phyloP scores from a whole-genome alignment of 352 stramenopile genomes.

The Pythium brachiatum region DNA sequence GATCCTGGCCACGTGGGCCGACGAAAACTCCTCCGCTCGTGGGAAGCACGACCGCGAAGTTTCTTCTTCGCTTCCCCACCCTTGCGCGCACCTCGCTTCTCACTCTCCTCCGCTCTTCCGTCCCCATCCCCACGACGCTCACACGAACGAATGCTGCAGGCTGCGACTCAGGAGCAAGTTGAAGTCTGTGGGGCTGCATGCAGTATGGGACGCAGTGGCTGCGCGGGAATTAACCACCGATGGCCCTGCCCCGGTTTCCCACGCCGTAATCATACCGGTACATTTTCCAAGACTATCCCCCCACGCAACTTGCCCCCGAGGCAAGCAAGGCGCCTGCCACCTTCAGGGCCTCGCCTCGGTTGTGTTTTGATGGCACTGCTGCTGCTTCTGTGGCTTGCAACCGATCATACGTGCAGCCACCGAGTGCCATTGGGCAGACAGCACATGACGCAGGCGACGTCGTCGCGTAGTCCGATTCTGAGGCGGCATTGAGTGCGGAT shows the following conservation, averaged over 20 bases:
- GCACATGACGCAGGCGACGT: neutral
- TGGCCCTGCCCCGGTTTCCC: neutral
- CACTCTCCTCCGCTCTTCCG: neutral
- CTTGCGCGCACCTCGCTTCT: neutral
- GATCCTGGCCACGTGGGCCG: too few species aligned
- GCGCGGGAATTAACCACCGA: neutral
- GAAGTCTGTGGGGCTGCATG: neutral
- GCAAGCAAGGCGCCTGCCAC: too few species aligned
- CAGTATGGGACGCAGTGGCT: too few species aligned
- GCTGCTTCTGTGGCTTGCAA: neutral
- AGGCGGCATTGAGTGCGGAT: too few species aligned
- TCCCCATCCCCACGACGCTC: neutral
- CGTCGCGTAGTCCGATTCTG: too few species aligned
- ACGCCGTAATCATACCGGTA: neutral
- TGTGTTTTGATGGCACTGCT: neutral
- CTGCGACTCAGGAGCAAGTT: neutral
- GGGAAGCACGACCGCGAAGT: neutral
- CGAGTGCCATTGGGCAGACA: neutral
- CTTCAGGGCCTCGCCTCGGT: too few species aligned
- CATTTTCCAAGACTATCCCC: too few species aligned
- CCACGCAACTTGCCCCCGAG: too few species aligned
- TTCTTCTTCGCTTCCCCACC: neutral
- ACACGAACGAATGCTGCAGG: neutral
- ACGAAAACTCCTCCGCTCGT: too few species aligned
- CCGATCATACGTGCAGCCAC: neutral